A percentile compares a stretch with the other conserved stretches of the same genome.
Evolutionary conservation across 2,329 filamentous ascomycete species (phyloP).

Genomic region (Diplodia mutila): DNA sequence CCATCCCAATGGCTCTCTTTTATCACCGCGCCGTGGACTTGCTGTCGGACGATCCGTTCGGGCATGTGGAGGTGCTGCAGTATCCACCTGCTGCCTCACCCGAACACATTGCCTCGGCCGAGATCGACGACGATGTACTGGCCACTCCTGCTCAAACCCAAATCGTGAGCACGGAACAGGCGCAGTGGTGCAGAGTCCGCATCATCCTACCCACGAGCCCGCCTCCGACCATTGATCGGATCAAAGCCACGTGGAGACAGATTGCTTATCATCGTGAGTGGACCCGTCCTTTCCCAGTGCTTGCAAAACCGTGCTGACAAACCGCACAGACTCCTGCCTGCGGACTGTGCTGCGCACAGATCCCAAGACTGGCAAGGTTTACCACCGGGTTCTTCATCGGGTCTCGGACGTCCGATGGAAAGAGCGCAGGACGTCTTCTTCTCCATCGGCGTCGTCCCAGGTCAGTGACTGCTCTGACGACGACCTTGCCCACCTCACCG

Average conservation of each 20-base stretch:
- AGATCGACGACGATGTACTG: conserved; percentile 1
- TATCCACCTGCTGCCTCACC: neutral
- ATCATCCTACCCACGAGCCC: neutral
- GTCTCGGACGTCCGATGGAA: neutral
- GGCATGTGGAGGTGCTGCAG: neutral
- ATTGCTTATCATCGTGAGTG: neutral
- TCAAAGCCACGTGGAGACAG: neutral
- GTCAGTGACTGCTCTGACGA: neutral
- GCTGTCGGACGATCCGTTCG: neutral
- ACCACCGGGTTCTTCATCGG: neutral
- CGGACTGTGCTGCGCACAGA: neutral
- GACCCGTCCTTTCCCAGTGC: neutral
- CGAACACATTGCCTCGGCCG: neutral
- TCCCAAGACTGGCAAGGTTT: neutral
- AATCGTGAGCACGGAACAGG: neutral
- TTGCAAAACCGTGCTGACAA: neutral
- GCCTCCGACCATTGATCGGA: neutral
- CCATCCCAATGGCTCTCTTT: neutral
- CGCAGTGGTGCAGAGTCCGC: neutral
- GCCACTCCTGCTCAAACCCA: neutral
- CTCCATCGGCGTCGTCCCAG: neutral
- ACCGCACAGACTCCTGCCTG: neutral
- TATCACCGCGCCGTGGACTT: neutral
- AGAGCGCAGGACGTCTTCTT: neutral
- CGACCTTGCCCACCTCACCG: neutral